Conservation (phyloP, 129 eudicot species). For the Heracleum sosnowskyi region DNA sequence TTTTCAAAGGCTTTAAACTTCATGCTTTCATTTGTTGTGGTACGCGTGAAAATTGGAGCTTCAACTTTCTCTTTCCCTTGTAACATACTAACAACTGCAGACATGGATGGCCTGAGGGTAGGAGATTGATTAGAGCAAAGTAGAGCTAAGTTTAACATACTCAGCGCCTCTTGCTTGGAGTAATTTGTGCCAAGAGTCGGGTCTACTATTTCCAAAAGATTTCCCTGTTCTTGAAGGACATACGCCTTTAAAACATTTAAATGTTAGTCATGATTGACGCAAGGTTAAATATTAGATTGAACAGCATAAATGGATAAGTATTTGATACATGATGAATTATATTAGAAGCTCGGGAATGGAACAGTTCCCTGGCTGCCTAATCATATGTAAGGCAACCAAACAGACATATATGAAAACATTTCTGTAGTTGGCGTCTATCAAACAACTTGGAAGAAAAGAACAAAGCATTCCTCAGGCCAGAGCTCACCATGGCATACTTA, state of each 20-base stretch:
- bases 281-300: neutral
- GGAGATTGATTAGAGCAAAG: conserved; percentile 81
- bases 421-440: too few relatives aligned
- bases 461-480: neutral
- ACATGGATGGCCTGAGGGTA: conserved; percentile 75
- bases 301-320: neutral
- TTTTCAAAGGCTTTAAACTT: conserved; percentile 54
- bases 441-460: neutral
- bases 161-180: conserved; percentile 52
- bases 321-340: neutral
- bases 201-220: conserved; percentile 66
- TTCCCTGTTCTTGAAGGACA: conserved; percentile 81
- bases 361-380: neutral
- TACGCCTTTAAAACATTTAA: conserved; percentile 41
- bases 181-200: conserved; percentile 47
- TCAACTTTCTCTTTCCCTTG: conserved; percentile 57
- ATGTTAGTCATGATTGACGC: neutral
- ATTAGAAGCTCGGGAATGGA: neutral
- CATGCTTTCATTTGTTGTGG: conserved; percentile 27
- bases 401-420: too few relatives aligned
- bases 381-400: too few relatives aligned
- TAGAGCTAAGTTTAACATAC: conserved; percentile 55
- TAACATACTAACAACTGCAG: conserved; percentile 68
- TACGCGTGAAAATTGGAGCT: conserved; percentile 45
- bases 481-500: too few relatives aligned